phyloP scores from a whole-genome alignment of 352 stramenopile genomes.

The Peronosclerospora sorghi region DNA sequence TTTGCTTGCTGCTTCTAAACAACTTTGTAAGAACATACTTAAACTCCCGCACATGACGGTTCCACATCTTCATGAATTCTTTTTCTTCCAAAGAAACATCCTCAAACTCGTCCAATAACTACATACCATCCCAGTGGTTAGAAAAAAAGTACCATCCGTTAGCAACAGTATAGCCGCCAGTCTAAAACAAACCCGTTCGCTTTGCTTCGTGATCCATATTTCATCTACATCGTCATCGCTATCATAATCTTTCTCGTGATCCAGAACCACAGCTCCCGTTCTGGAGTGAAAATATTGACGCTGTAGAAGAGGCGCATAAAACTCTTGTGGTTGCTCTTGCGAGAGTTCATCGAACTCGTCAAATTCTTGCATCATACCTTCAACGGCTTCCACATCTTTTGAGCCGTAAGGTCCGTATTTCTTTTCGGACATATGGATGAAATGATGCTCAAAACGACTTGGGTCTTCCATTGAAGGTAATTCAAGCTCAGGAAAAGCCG shows the following conservation, averaged over 20 bases:
- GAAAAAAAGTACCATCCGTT: background rate
- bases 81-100: slow-evolving; percentile 81
- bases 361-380: slow-evolving; percentile 62
- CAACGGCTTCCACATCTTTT: slow-evolving; percentile 28
- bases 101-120: slow-evolving; percentile 83
- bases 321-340: slow-evolving; percentile 48
- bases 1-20: background rate
- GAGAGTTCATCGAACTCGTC: slow-evolving; percentile 52
- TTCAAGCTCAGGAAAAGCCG: slow-evolving; percentile 44
- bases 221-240: slow-evolving; percentile 84
- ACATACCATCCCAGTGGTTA: slow-evolving; percentile 2
- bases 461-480: slow-evolving; percentile 33
- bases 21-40: slow-evolving; percentile 22
- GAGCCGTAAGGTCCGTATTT: slow-evolving; percentile 25
- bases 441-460: slow-evolving; percentile 56
- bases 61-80: slow-evolving; percentile 88
- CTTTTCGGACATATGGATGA: slow-evolving; percentile 45
- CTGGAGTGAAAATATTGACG: slow-evolving; percentile 85
- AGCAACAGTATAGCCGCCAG: background rate
- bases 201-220: slow-evolving; percentile 83
- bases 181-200: slow-evolving; percentile 40
- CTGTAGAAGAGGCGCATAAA: slow-evolving; percentile 64
- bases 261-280: slow-evolving; percentile 68
- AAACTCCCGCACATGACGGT: slow-evolving; percentile 73
- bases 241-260: slow-evolving; percentile 80